These are phyloP conservation scores for Aspergillus sp. DNA, from an alignment of 2,329 filamentous ascomycete genomes.

Conservation along the genomic window DNA sequence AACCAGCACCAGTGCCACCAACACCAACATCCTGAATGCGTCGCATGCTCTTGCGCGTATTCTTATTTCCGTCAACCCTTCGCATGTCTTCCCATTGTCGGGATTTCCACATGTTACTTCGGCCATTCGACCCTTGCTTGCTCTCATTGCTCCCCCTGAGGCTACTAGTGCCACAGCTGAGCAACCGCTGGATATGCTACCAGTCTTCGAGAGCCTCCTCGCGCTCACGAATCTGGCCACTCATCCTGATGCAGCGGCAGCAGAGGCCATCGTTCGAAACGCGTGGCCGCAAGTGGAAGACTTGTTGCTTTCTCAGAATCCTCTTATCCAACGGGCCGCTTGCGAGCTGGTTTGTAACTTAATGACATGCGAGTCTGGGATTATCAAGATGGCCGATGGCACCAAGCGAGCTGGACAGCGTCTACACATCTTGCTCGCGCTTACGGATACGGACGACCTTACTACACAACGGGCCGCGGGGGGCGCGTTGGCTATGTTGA, in stretches of 20 bases:
- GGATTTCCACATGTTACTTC: constrained; percentile 69
- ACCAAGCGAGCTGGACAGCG: constrained; percentile 68
- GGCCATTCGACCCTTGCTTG: constrained; percentile 78
- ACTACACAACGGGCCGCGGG: constrained; percentile 80
- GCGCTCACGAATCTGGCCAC: constrained; percentile 93
- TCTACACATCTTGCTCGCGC: constrained; percentile 79
- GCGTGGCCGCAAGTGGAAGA: constrained; percentile 80
- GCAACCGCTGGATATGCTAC: constrained; percentile 72
- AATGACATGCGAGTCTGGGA: constrained; percentile 45
- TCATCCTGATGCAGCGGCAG: constrained; percentile 43
- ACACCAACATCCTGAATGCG: constrained; percentile 55
- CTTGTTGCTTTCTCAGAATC: constrained; percentile 73
- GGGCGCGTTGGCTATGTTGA: constrained; percentile 82
- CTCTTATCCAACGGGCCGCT: constrained; percentile 74
- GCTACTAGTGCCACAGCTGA: constrained; percentile 51
- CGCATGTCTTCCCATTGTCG: constrained; percentile 79
- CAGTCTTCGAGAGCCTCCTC: constrained; percentile 85
- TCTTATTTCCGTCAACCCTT: constrained; percentile 80
- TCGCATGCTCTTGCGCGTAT: constrained; percentile 82
- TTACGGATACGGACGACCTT: constrained; percentile 81
- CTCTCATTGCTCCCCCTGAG: constrained; percentile 68
- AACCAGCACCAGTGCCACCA: constrained; percentile 35
- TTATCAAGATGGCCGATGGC: constrained; percentile 51
- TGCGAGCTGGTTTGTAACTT: constrained; percentile 92
- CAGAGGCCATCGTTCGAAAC: constrained; percentile 71